phyloP scores from a whole-genome alignment of 495 filamentous ascomycete genomes.

The Annulohypoxylon moriforme region DNA sequence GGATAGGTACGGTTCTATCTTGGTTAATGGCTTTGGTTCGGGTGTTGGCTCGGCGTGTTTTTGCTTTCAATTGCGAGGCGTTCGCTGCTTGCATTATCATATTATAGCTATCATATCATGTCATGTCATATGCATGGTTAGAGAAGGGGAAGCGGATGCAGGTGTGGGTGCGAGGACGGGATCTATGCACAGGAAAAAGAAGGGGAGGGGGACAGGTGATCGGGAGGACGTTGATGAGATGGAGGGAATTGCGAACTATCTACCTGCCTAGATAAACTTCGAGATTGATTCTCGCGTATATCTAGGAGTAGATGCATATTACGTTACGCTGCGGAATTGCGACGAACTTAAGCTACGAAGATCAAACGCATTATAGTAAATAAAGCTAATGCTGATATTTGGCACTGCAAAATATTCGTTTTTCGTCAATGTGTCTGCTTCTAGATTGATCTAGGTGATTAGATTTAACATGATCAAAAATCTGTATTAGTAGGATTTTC shows the following conservation, averaged over 20 bases:
- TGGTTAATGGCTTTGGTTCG: background rate
- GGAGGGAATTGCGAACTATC: background rate
- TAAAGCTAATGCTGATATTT: background rate
- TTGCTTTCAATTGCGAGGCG: background rate
- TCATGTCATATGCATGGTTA: background rate
- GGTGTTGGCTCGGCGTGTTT: background rate
- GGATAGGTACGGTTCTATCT: background rate
- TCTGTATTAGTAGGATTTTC: too few species aligned
- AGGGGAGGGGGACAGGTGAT: background rate
- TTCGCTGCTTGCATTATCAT: background rate
- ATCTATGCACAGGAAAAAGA: background rate
- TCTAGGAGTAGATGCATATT: background rate
- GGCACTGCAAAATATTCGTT: background rate
- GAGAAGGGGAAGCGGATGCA: too few species aligned
- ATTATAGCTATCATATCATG: background rate
- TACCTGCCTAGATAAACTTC: background rate
- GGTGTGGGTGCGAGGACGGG: background rate
- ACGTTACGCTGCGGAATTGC: background rate
- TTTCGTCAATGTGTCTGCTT: background rate
- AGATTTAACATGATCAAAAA: too few species aligned
- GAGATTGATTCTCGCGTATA: conserved; percentile 17
- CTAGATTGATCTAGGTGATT: background rate
- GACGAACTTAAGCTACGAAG: background rate
- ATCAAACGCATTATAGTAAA: background rate
- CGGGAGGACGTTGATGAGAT: background rate